Evolutionary conservation across 345 rosid genomes (phyloP).

Genomic region (Aurinia saxatilis): DNA sequence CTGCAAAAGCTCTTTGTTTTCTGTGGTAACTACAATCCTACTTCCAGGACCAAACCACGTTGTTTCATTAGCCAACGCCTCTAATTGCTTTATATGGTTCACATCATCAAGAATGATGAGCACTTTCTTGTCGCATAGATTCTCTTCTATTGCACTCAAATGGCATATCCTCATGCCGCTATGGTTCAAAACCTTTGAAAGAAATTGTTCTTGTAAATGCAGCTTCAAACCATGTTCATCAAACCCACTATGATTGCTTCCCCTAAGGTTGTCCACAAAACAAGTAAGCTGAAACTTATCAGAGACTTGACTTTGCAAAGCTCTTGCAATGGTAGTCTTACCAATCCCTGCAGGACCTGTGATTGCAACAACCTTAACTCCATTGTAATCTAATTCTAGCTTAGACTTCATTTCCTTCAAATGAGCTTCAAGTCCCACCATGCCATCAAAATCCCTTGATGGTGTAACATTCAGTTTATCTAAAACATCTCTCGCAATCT

Average conservation of each 20-base stretch:
- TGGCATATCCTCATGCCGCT: not conserved
- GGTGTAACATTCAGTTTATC: not conserved
- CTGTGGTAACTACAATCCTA: constrained; percentile 46
- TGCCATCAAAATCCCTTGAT: not conserved
- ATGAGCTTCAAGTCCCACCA: not conserved
- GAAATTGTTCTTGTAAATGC: not conserved
- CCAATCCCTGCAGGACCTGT: not conserved
- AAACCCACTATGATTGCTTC: not conserved
- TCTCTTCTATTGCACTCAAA: not conserved
- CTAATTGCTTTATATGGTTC: constrained; percentile 29
- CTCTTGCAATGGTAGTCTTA: not conserved
- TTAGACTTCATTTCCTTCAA: not conserved
- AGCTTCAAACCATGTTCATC: not conserved
- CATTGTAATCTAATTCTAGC: not conserved
- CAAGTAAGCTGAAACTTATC: not conserved
- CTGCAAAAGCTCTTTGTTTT: constrained; percentile 22
- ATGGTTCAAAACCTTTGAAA: not conserved
- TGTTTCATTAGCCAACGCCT: constrained; percentile 31
- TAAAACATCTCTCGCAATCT: not conserved
- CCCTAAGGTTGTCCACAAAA: not conserved
- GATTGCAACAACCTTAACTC: not conserved
- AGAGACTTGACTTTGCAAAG: not conserved
- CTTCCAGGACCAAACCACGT: constrained; percentile 39
- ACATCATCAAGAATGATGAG: constrained; percentile 47
- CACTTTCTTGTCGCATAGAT: constrained; percentile 10